phyloP scores from a whole-genome alignment of 139 green algal genomes.

The Prasinococcaceae sp. region DNA sequence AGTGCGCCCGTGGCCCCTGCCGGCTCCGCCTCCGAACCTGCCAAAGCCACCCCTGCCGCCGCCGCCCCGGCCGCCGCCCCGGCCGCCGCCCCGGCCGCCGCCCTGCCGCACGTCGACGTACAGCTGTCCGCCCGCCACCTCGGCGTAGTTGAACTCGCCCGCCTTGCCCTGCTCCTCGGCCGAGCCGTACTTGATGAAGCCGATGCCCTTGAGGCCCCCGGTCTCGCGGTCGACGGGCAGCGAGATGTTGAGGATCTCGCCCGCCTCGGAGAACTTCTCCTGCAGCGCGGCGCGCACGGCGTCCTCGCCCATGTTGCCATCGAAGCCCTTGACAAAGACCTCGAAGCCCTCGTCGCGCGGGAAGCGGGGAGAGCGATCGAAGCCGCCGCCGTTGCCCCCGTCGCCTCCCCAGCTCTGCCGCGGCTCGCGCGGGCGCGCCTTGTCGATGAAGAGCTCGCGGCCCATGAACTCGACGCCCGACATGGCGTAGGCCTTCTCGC shows the following conservation, averaged over 20 bases:
- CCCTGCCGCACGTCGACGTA: slow-evolving; percentile 34
- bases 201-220: slow-evolving; percentile 55
- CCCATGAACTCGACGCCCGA: too few species aligned
- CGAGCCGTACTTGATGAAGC: slow-evolving; percentile 51
- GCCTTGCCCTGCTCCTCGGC: slow-evolving; percentile 41
- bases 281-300: slow-evolving; percentile 40
- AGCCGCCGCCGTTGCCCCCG: neutral
- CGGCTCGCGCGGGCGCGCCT: neutral
- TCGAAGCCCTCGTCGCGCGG: neutral
- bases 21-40: slow-evolving; percentile 27
- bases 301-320: slow-evolving; percentile 46
- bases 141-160: slow-evolving; percentile 36
- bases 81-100: slow-evolving; percentile 9
- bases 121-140: slow-evolving; percentile 43
- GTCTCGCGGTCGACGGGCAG: slow-evolving; percentile 58
- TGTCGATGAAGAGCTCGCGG: too few species aligned
- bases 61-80: slow-evolving; percentile 17
- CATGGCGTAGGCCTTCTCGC: slow-evolving; percentile 20
- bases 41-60: neutral
- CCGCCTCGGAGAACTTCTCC: slow-evolving; percentile 40
- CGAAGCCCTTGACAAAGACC: slow-evolving; percentile 67
- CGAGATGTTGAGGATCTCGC: slow-evolving; percentile 41
- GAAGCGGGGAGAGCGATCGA: neutral
- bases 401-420: slow-evolving; percentile 27
- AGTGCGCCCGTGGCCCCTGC: slow-evolving; percentile 24